Evolutionary conservation across 352 stramenopile species (phyloP).

Genomic region (Phytophthora megakarya): DNA sequence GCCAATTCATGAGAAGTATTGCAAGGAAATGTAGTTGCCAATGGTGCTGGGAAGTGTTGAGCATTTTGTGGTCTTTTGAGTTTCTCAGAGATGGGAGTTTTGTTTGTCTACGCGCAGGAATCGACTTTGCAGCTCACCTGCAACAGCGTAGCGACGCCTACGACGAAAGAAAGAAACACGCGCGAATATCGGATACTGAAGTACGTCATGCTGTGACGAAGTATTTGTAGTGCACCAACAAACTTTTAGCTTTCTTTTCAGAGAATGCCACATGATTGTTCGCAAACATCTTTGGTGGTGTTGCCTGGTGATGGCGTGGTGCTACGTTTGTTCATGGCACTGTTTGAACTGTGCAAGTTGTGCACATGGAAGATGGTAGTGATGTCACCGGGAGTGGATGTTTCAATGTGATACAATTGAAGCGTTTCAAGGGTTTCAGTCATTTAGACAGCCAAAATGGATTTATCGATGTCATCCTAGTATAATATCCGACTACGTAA

Average conservation of each 20-base stretch:
- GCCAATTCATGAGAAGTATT: too few relatives aligned
- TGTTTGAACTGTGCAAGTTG: background rate
- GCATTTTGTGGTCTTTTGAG: background rate
- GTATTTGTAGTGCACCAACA: background rate
- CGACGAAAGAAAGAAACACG: slow-evolving; percentile 24
- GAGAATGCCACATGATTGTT: too few relatives aligned
- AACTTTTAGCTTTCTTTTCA: too few relatives aligned
- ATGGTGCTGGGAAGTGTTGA: too few relatives aligned
- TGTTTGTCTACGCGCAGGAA: slow-evolving; percentile 19
- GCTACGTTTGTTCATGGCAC: background rate
- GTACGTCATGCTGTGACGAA: slow-evolving; percentile 10
- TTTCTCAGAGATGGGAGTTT: background rate
- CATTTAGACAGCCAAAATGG: too few relatives aligned
- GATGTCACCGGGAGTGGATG: slow-evolving; percentile 2
- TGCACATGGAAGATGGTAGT: background rate
- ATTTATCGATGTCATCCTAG: background rate
- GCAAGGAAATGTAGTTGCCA: too few relatives aligned
- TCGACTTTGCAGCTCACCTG: slow-evolving; percentile 16
- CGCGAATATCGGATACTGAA: too few relatives aligned
- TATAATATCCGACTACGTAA: too few relatives aligned
- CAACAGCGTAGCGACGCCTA: slow-evolving; percentile 8
- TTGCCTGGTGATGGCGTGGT: slow-evolving; percentile 7
- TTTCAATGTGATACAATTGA: background rate
- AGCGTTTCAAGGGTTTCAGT: background rate
- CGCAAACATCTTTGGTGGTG: too few relatives aligned